Conservation (phyloP, 2,329 filamentous ascomycete species). For the Trichophyton schoenleinii region DNA sequence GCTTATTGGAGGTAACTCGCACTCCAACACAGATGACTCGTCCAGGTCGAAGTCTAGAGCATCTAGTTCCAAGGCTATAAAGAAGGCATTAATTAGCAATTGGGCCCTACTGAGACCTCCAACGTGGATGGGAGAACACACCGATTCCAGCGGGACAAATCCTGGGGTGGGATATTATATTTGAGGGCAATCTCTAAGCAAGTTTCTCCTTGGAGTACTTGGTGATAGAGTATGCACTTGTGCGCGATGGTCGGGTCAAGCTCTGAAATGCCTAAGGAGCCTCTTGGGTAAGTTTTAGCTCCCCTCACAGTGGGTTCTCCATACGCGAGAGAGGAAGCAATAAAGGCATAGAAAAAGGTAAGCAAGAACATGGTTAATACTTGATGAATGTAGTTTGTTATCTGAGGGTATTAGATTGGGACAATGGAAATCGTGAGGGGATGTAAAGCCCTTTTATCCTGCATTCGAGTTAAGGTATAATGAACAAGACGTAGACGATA, state of each 20-base stretch:
- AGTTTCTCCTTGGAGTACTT: not conserved
- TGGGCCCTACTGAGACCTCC: not conserved
- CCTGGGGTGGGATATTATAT: not conserved
- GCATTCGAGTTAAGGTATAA: not conserved
- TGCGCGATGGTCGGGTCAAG: not conserved
- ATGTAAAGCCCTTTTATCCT: not conserved
- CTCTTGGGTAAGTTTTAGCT: not conserved
- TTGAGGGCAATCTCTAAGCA: not conserved
- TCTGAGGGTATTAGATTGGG: no score
- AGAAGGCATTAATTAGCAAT: not conserved
- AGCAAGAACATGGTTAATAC: not conserved
- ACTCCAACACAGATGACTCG: not conserved
- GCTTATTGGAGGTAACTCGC: not conserved
- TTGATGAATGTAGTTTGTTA: no score
- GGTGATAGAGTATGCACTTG: not conserved
- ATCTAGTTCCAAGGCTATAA: not conserved
- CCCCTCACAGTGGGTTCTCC: not conserved
- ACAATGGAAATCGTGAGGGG: no score
- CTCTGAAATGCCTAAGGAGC: not conserved
- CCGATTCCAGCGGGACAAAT: not conserved
- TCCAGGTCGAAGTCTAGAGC: not conserved
- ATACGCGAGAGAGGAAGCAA: not conserved
- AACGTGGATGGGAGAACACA: not conserved
- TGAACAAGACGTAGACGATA: no score
- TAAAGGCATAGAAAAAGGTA: not conserved